Evolutionary conservation across 805 yeast species (phyloP).

Genomic region (Saturnispora galanensis): DNA sequence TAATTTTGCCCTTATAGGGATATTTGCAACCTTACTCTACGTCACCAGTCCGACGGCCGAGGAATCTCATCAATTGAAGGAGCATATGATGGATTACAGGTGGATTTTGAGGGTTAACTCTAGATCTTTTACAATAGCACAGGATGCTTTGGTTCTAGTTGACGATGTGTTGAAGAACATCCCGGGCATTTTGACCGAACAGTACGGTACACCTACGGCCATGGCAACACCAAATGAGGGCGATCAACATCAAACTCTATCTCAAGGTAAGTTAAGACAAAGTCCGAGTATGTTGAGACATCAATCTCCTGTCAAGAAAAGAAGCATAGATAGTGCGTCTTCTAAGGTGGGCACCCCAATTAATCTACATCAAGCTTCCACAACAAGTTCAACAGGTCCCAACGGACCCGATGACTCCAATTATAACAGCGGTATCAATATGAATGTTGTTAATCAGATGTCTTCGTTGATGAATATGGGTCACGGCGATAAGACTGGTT

Average conservation of each 20-base stretch:
- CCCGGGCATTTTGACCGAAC: slow-evolving; percentile 48
- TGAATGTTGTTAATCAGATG: slow-evolving; percentile 5
- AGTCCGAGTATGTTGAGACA: background rate
- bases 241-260: background rate
- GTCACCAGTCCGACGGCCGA: slow-evolving; percentile 54
- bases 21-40: slow-evolving; percentile 74
- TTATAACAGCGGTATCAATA: slow-evolving; percentile 2
- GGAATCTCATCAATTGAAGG: slow-evolving; percentile 56
- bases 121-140: slow-evolving; percentile 68
- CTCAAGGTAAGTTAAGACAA: background rate
- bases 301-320: background rate
- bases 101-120: slow-evolving; percentile 68
- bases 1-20: slow-evolving; percentile 73
- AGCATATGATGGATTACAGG: slow-evolving; percentile 64
- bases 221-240: background rate
- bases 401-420: background rate
- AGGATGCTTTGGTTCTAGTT: slow-evolving; percentile 60
- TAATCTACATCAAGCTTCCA: background rate
- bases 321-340: background rate
- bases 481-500: background rate
- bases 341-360: background rate
- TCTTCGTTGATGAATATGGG: slow-evolving; percentile 6
- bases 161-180: slow-evolving; percentile 66
- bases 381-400: too few relatives aligned
- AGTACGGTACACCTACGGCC: slow-evolving; percentile 7